Evolutionary conservation across 495 filamentous ascomycete genomes (phyloP).

Genomic region (Choiromyces venosus): DNA sequence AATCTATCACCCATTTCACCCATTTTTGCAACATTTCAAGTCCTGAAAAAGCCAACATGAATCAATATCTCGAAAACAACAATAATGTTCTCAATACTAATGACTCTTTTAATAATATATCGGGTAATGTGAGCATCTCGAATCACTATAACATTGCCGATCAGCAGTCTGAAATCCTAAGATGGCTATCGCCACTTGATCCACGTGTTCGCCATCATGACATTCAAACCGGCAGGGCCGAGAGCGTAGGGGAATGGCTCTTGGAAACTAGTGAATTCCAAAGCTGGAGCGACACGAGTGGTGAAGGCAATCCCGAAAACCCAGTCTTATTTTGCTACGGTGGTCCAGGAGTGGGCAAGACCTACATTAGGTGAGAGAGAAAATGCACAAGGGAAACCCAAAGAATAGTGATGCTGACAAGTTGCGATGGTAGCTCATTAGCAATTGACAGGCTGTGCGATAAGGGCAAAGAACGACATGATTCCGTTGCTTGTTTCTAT

Average conservation of each 20-base stretch:
- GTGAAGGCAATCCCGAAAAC: not conserved
- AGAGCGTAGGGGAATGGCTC: not conserved
- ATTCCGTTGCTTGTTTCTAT: not conserved
- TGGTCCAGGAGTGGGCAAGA: not conserved
- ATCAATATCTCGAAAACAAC: not conserved
- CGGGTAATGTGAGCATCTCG: not conserved
- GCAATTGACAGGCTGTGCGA: not conserved
- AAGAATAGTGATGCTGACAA: not conserved
- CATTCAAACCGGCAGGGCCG: not conserved
- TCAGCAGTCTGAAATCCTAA: not conserved
- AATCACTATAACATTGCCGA: not conserved
- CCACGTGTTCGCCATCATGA: not conserved
- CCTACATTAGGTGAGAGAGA: not conserved
- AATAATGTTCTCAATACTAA: not conserved
- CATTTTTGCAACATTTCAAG: not conserved
- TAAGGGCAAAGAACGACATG: not conserved
- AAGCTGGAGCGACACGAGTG: not conserved
- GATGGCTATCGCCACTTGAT: not conserved
- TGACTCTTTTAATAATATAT: not conserved
- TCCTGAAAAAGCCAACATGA: not conserved
- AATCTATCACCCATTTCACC: not conserved
- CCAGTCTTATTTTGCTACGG: not conserved
- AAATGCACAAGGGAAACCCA: not conserved
- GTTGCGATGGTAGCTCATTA: not conserved
- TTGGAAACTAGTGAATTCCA: not conserved